Percentiles rank a stretch among this genome's conserved stretches.
Conservation (phyloP, 495 filamentous ascomycete species). For the Cairneyella variabilis region DNA sequence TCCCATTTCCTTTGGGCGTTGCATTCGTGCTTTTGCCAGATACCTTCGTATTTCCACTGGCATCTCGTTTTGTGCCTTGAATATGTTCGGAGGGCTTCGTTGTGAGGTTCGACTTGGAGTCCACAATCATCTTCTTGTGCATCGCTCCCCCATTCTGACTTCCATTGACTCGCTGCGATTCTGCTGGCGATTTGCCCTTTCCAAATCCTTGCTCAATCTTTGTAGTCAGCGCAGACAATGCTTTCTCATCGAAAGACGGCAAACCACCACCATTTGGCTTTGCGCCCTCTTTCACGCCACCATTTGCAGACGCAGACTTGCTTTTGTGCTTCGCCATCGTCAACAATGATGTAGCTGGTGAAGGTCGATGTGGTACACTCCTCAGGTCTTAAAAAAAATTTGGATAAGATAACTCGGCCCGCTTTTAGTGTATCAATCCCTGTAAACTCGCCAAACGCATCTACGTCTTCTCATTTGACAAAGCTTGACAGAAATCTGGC, state of each 20-base stretch:
- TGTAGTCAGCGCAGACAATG: slow-evolving; percentile 58
- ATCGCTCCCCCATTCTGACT: slow-evolving; percentile 18
- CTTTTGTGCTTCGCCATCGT: slow-evolving; percentile 21
- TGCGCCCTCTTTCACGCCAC: slow-evolving; percentile 13
- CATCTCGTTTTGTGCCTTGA: slow-evolving; percentile 45
- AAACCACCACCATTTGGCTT: slow-evolving; percentile 20
- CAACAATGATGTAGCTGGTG: no score
- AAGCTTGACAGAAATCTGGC: no score
- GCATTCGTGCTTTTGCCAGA: slow-evolving; percentile 1
- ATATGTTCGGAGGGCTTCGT: slow-evolving; percentile 29
- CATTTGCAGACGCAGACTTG: slow-evolving; percentile 24
- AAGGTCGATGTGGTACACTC: no score
- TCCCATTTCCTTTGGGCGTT: slow-evolving; percentile 36
- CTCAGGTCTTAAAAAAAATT: no score
- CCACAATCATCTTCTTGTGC: neutral
- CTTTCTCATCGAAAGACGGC: slow-evolving; percentile 54
- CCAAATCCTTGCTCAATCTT: slow-evolving; percentile 51
- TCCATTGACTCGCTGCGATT: slow-evolving; percentile 24
- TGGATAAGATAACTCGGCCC: no score
- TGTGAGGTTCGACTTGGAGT: neutral
- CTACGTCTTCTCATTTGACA: no score
- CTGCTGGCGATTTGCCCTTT: slow-evolving; percentile 20
- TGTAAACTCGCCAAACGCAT: no score
- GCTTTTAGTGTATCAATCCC: no score
- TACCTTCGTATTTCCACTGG: slow-evolving; percentile 46